These are phyloP conservation scores for Beta macrorhiza DNA, from an alignment of 179 eudicot species.

Conservation along the genomic window DNA sequence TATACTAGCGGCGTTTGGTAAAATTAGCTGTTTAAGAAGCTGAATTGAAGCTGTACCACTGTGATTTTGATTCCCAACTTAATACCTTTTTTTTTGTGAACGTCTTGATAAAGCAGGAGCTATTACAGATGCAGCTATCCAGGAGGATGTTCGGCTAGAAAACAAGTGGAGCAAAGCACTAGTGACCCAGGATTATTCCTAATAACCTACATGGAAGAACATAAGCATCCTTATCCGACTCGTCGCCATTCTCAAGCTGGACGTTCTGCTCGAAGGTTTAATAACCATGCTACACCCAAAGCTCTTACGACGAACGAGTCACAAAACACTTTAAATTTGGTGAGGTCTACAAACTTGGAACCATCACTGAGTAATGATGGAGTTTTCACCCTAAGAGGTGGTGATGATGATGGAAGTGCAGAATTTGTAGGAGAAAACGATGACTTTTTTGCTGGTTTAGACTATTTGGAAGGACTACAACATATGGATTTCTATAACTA, in stretches of 20 bases:
- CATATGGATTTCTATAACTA: neutral
- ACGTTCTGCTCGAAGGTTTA: conserved; percentile 37
- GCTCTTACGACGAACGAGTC: neutral
- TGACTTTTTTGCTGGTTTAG: conserved; percentile 32
- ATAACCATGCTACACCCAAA: neutral
- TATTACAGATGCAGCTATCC: conserved; percentile 81
- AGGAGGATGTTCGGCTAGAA: conserved; percentile 77
- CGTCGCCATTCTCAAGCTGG: conserved; percentile 83
- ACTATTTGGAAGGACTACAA: conserved; percentile 20
- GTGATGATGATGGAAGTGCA: neutral
- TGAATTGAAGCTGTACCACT: neutral
- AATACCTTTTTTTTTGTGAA: neutral
- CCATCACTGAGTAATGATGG: neutral
- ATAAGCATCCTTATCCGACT: conserved; percentile 68
- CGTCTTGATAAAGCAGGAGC: conserved; percentile 45
- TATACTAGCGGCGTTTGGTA: too few relatives aligned
- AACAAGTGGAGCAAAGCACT: conserved; percentile 77
- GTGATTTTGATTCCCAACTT: neutral
- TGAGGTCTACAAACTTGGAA: neutral
- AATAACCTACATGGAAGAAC: conserved; percentile 78
- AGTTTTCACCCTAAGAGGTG: neutral
- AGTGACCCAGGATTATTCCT: conserved; percentile 46
- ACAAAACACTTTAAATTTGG: neutral
- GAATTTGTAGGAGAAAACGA: conserved; percentile 19
- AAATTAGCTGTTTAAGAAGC: too few relatives aligned